Evolutionary conservation across 768 basidiomycete species (phyloP).

Genomic region (Hebeloma cylindrosporum): DNA sequence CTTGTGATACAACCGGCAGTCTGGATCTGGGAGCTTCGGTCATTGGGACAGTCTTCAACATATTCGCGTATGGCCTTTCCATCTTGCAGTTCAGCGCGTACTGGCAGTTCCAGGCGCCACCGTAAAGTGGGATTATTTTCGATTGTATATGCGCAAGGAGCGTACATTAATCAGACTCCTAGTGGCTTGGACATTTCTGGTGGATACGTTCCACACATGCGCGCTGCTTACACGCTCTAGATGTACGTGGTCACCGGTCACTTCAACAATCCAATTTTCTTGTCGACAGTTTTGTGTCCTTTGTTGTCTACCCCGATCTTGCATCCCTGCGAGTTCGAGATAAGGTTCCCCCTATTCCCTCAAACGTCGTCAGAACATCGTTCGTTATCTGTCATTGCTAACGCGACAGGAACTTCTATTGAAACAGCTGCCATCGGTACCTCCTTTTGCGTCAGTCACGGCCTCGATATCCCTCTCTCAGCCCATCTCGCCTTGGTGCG

Average conservation of each 20-base stretch:
- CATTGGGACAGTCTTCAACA: constrained; percentile 22
- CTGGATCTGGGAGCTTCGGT: constrained; percentile 26
- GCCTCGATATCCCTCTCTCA: background rate
- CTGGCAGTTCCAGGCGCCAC: constrained; percentile 20
- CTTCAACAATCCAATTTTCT: constrained; percentile 21
- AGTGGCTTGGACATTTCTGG: constrained; percentile 28
- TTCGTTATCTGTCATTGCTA: constrained; percentile 26
- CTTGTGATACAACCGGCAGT: background rate
- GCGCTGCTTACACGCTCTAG: constrained; percentile 30
- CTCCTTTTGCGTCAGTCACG: constrained; percentile 30
- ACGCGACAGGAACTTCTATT: constrained; percentile 27
- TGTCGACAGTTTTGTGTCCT: constrained; percentile 24
- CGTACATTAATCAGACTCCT: constrained; percentile 15
- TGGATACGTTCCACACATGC: constrained; percentile 29
- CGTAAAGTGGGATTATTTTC: background rate
- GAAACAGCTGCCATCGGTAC: constrained; percentile 32
- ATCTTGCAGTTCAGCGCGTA: constrained; percentile 23
- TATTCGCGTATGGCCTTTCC: constrained; percentile 26
- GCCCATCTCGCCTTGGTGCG: background rate
- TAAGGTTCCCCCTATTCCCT: too few species aligned
- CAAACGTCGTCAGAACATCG: constrained; percentile 27
- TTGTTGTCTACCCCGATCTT: constrained; percentile 30
- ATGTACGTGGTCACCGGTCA: constrained; percentile 25
- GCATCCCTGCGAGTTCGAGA: too few species aligned
- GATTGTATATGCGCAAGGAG: background rate